phyloP scores from a whole-genome alignment of 106 monocot species.

The Narthecium ossifragum region DNA sequence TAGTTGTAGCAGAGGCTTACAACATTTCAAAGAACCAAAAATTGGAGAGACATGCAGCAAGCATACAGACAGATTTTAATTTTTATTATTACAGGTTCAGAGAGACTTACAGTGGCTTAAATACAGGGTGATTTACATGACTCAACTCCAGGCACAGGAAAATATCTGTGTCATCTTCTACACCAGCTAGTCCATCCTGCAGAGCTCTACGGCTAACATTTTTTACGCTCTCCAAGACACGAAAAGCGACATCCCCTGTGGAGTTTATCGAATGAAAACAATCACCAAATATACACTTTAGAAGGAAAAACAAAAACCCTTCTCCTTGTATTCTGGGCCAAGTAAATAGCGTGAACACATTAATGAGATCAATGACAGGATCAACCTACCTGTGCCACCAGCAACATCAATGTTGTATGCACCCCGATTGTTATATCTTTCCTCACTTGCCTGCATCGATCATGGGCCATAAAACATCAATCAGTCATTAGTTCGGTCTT shows the following conservation, averaged over 20 bases:
- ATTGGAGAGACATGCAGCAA: background rate
- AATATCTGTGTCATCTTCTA: constrained; percentile 65
- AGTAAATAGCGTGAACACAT: too few species aligned
- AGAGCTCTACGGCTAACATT: constrained; percentile 57
- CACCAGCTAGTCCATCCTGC: constrained; percentile 30
- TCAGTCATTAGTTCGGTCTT: background rate
- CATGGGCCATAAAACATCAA: background rate
- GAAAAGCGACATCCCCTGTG: constrained; percentile 89
- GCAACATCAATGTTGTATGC: constrained; percentile 96
- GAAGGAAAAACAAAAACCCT: too few species aligned
- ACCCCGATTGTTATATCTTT: constrained; percentile 44
- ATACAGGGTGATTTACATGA: constrained; percentile 84
- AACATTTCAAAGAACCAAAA: background rate
- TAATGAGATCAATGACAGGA: too few species aligned
- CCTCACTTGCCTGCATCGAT: constrained; percentile 38
- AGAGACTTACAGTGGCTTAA: constrained; percentile 73
- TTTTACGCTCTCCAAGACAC: constrained; percentile 70
- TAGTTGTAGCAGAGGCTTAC: background rate
- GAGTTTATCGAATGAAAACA: too few species aligned
- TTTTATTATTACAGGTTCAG: background rate
- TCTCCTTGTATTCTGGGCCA: too few species aligned
- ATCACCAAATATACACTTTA: too few species aligned
- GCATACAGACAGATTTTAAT: background rate
- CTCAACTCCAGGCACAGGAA: constrained; percentile 90
- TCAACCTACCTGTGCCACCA: constrained; percentile 71